Percentiles rank a stretch among this genome's conserved stretches.
Conservation (phyloP, 2,329 filamentous ascomycete species). For the Rhytidhysteron rufulum region DNA sequence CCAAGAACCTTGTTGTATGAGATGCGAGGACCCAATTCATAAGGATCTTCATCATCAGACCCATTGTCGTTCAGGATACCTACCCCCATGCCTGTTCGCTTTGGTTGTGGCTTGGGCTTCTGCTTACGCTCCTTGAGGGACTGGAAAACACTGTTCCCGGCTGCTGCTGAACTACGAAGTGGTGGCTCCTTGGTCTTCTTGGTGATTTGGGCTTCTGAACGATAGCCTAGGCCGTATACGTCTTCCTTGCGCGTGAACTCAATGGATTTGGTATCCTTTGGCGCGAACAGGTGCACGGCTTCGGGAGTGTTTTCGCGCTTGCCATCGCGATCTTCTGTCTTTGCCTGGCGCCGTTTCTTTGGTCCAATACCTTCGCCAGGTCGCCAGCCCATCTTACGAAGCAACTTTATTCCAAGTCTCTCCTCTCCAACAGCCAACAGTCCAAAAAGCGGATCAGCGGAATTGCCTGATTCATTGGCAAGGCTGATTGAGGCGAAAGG, state of each 20-base stretch:
- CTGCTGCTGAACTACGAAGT: background rate
- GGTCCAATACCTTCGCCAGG: conserved; percentile 91
- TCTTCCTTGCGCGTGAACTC: conserved; percentile 63
- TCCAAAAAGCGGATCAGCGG: conserved; percentile 60
- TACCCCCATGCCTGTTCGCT: conserved; percentile 76
- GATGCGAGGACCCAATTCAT: conserved; percentile 86
- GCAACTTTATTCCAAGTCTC: conserved; percentile 79
- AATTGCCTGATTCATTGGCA: conserved; percentile 53
- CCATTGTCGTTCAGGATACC: conserved; percentile 89
- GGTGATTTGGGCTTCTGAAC: conserved; percentile 49
- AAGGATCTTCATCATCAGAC: conserved; percentile 92
- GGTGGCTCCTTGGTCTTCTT: background rate
- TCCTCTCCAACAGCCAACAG: conserved; percentile 71
- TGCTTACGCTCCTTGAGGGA: conserved; percentile 26
- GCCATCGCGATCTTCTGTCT: conserved; percentile 48
- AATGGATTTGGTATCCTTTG: conserved; percentile 71
- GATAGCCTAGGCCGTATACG: conserved; percentile 66
- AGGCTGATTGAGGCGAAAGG: conserved; percentile 74
- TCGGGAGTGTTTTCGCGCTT: conserved; percentile 41
- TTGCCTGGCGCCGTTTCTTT: conserved; percentile 71
- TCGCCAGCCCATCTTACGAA: conserved; percentile 94
- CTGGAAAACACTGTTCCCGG: background rate
- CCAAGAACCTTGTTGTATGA: conserved; percentile 80
- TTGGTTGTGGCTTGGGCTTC: conserved; percentile 43
- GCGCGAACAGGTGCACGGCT: conserved; percentile 71